Evolutionary conservation across 2,329 filamentous ascomycete species (phyloP).

Genomic region (Penicillium capsulatum): DNA sequence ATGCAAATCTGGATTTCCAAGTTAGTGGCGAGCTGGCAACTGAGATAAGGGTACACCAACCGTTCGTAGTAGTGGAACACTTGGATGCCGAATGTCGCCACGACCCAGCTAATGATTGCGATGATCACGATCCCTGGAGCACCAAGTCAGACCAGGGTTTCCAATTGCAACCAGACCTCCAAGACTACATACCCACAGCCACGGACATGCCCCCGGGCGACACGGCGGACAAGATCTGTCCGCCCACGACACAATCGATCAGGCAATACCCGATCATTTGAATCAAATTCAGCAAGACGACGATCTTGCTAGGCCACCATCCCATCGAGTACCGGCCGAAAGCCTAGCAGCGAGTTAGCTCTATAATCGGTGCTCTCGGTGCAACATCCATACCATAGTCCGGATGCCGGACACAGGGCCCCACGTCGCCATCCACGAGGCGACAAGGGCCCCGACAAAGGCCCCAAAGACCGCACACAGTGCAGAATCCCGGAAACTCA

Average conservation of each 20-base stretch:
- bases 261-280: conserved; percentile 60
- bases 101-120: conserved; percentile 58
- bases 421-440: conserved; percentile 60
- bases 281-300: conserved; percentile 60
- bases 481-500: conserved; percentile 56
- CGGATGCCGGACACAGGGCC: conserved; percentile 59
- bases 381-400: conserved; percentile 49
- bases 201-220: conserved; percentile 57
- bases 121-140: conserved; percentile 56
- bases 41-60: conserved; percentile 28
- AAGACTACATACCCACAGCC: conserved; percentile 50
- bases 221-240: conserved; percentile 65
- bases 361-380: background rate
- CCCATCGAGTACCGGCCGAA: conserved; percentile 61
- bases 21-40: background rate
- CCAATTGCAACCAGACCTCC: background rate
- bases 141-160: background rate
- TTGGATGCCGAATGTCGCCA: conserved; percentile 65
- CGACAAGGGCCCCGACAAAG: conserved; percentile 51
- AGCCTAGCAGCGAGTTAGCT: conserved; percentile 35
- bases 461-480: conserved; percentile 57
- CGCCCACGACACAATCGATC: conserved; percentile 62
- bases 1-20: conserved; percentile 50
- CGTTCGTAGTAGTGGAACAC: conserved; percentile 66
- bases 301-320: conserved; percentile 62